A percentile compares a stretch with the other conserved stretches of the same genome.
These are phyloP conservation scores for Asterochloris erici DNA, from an alignment of 139 green algal species.

Conservation along the genomic window DNA sequence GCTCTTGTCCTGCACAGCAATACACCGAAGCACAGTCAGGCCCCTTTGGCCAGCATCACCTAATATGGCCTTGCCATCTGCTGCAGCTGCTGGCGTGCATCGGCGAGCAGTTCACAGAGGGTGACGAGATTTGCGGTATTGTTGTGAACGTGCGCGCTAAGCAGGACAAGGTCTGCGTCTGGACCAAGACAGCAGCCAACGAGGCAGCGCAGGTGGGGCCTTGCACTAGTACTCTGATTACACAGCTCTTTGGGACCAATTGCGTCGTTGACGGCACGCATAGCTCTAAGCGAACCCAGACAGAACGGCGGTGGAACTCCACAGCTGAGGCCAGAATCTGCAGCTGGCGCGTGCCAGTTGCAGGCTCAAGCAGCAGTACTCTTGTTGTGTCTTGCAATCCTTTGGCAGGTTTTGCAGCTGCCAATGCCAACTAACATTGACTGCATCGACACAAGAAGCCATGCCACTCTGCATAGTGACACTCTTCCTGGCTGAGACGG, in stretches of 20 bases:
- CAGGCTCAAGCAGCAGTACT: no score
- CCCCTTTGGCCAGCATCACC: no score
- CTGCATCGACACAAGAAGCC: no score
- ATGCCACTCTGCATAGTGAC: no score
- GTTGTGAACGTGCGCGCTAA: constrained; percentile 88
- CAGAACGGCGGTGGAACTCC: no score
- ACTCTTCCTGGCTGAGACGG: no score
- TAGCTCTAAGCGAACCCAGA: neutral
- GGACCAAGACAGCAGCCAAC: constrained; percentile 91
- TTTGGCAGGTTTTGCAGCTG: neutral
- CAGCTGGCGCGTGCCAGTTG: no score
- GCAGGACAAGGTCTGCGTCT: constrained; percentile 89
- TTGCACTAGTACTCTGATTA: neutral
- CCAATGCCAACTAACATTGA: neutral
- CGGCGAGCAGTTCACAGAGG: constrained; percentile 96
- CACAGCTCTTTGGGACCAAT: neutral
- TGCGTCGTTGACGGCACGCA: neutral
- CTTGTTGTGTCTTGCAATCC: neutral
- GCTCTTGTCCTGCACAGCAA: no score
- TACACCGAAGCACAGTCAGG: no score
- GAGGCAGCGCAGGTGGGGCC: constrained; percentile 71
- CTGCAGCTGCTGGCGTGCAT: constrained; percentile 92
- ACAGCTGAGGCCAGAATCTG: no score
- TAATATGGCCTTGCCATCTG: neutral
- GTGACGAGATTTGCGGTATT: constrained; percentile 93